Conservation (phyloP, 345 rosid species). For the Eucalyptus sp. region DNA sequence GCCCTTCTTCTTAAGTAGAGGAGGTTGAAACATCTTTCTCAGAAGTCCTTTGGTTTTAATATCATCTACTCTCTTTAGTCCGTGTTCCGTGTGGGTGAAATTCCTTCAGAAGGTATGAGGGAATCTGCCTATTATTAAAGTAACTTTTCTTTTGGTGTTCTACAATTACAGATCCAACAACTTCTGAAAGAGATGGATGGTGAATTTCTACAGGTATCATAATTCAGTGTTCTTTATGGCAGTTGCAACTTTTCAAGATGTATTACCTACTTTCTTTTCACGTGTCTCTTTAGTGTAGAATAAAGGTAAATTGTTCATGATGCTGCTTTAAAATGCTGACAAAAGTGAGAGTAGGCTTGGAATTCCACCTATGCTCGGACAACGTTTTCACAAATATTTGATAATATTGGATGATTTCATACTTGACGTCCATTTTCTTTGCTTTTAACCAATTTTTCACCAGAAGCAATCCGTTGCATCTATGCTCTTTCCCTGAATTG, state of each 20-base stretch:
- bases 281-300: not conserved
- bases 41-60: not conserved
- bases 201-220: conserved; percentile 65
- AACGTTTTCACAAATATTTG: not conserved
- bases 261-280: not conserved
- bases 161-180: conserved; percentile 41
- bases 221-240: not conserved
- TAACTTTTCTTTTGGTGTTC: not conserved
- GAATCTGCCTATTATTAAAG: not conserved
- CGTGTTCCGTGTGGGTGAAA: not conserved
- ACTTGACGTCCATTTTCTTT: not conserved
- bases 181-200: conserved; percentile 68
- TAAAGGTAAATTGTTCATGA: not conserved
- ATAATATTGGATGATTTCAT: not conserved
- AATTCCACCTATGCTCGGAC: not conserved
- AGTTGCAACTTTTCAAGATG: not conserved
- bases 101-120: not conserved
- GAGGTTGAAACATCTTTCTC: not conserved
- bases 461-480: not conserved
- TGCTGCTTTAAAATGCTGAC: not conserved
- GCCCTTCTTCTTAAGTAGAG: not conserved
- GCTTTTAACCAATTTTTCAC: not conserved
- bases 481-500: not conserved
- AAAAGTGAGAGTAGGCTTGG: not conserved
- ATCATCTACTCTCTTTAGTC: not conserved